Evolutionary conservation across 169 alveolate genomes (phyloP), one percentile per base, ranked within the genome.

Genomic region (Cryptosporidium xiaoi): DNA sequence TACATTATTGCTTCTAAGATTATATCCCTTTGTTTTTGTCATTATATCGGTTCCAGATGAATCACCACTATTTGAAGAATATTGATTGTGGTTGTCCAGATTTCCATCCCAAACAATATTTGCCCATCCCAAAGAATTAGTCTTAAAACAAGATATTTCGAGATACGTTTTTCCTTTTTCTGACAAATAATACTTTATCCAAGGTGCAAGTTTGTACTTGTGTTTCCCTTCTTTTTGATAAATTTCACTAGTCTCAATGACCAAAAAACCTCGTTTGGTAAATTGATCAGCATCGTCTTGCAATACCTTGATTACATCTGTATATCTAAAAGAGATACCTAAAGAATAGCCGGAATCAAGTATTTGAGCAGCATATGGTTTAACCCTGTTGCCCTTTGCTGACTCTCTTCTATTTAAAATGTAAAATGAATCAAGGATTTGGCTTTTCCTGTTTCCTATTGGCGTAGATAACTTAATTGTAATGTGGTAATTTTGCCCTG

Each of bases 401-500:
- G 50, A 36, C 34, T 46, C 71, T 3, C 50, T 56, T 24, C 50
- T 77, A n/a, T 71, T 71, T 16, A 62, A 27, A 1, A 77, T 56
- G 34, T 60, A 77, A 29, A 77, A 56, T 2, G 77, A 77, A 3
- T 77, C 64, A 16, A 62, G 40, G 16, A 77, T 8, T 4, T 34
- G 40, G 36, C 44, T 44, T 29, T 77, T 60, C 36, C 20, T 77
- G 62, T 77, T 55, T 27, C 15, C 46, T 60, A 77, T 20, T 16
- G 87, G 87, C 16, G 50, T 60, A 27, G 87, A 77, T 4, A 77
- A 27, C 36, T 71, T 31, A 48, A 77, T 77, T 6, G 71, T 34
- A 13, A 77, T 29, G 27, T 77, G 84, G 15, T 82, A 69, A 29
- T 91, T 91, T 40, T 91, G 93, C 15, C 93, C 93, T 13, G 83